These are phyloP conservation scores for Puya raimondii DNA, from an alignment of 176 grass and related monocot genomes.

Conservation along the genomic window DNA sequence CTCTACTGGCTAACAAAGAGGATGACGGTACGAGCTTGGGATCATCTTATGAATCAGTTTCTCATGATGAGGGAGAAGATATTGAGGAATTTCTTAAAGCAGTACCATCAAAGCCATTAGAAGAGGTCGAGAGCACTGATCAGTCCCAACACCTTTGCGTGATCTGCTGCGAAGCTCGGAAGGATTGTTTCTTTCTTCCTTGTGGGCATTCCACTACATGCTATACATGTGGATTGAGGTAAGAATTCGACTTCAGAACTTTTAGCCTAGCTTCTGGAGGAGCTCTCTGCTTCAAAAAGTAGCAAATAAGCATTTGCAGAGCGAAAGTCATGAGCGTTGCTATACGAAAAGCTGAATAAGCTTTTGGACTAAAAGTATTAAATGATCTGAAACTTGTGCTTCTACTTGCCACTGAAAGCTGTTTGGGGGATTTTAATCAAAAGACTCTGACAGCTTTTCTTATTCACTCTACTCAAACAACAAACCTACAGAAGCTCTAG, in stretches of 20 bases:
- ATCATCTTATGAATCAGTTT: constrained; percentile 75
- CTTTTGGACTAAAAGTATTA: too few relatives aligned
- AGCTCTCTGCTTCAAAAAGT: neutral
- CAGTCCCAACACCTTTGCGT: constrained; percentile 25
- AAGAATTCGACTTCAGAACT: neutral
- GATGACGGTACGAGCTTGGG: constrained; percentile 55
- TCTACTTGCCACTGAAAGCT: too few relatives aligned
- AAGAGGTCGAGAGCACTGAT: constrained; percentile 7
- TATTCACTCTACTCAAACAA: too few relatives aligned
- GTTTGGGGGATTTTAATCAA: too few relatives aligned
- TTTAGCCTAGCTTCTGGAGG: neutral
- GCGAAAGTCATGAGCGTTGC: too few relatives aligned
- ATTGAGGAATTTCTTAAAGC: constrained; percentile 15
- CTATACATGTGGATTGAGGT: constrained; percentile 56
- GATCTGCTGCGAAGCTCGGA: constrained; percentile 41
- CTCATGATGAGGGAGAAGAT: constrained; percentile 37
- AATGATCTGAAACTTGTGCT: too few relatives aligned
- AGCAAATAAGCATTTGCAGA: neutral
- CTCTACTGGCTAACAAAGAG: constrained; percentile 45
- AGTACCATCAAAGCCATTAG: constrained; percentile 9
- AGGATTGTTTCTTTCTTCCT: constrained; percentile 71
- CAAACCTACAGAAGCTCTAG: too few relatives aligned
- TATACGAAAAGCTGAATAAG: too few relatives aligned
- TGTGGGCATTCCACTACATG: constrained; percentile 66
- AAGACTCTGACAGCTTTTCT: too few relatives aligned